Conservation (phyloP, 192 early-diverging fungal species). For the Nowakowskiella sp. region DNA sequence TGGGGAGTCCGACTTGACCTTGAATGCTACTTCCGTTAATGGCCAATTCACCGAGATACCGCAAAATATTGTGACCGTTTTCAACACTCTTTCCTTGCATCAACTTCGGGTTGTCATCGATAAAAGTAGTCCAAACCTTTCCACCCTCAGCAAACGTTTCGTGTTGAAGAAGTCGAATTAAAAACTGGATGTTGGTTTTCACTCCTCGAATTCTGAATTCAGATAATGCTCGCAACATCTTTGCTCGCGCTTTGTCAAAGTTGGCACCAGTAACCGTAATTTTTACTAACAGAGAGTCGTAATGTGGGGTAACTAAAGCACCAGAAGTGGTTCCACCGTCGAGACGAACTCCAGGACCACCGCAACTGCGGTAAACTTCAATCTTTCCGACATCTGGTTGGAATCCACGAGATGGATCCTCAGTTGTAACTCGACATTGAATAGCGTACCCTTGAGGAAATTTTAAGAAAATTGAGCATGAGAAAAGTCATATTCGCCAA, state of each 20-base stretch:
- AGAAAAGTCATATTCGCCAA: neutral
- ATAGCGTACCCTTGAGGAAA: slow-evolving; percentile 60
- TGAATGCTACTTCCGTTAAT: slow-evolving; percentile 88
- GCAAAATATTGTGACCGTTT: slow-evolving; percentile 80
- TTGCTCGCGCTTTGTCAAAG: slow-evolving; percentile 84
- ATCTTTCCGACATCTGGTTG: slow-evolving; percentile 95
- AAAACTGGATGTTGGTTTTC: slow-evolving; percentile 93
- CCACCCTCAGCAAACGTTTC: slow-evolving; percentile 67
- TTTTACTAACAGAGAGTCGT: slow-evolving; percentile 93
- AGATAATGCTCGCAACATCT: slow-evolving; percentile 75
- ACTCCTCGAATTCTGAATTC: slow-evolving; percentile 96
- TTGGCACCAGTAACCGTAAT: slow-evolving; percentile 75
- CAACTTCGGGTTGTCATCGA: slow-evolving; percentile 92
- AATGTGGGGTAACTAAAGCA: slow-evolving; percentile 87
- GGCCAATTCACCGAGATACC: slow-evolving; percentile 83
- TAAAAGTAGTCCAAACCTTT: slow-evolving; percentile 70
- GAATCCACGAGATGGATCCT: slow-evolving; percentile 87
- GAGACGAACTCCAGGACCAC: slow-evolving; percentile 78
- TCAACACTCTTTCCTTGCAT: slow-evolving; percentile 69
- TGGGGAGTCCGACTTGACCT: slow-evolving; percentile 72
- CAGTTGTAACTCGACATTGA: slow-evolving; percentile 94
- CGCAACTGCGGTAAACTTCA: slow-evolving; percentile 86
- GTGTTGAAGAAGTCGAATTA: slow-evolving; percentile 79
- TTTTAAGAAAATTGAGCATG: neutral
- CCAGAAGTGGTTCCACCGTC: slow-evolving; percentile 77